Conservation (phyloP, 1,139 yeast species). For the Suhomyces kunorum region DNA sequence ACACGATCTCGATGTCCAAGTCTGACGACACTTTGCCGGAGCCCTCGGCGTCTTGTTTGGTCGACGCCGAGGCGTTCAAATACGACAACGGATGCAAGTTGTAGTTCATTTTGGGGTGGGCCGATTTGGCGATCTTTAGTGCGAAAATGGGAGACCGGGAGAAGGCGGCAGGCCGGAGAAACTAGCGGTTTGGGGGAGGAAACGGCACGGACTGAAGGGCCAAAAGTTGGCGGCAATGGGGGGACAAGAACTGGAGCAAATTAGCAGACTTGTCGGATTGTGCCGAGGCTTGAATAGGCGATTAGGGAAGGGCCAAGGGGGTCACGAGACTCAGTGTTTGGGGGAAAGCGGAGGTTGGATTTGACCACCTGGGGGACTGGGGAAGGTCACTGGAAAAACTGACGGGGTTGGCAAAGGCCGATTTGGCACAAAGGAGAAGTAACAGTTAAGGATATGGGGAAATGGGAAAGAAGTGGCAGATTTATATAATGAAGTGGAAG, state of each 20-base stretch:
- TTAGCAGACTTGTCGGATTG: not conserved
- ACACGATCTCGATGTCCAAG: conserved; percentile 31
- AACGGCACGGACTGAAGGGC: not conserved
- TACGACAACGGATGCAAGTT: conserved; percentile 49
- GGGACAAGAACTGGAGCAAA: too few species aligned
- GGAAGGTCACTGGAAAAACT: too few species aligned
- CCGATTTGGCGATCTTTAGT: not conserved
- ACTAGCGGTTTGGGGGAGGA: not conserved
- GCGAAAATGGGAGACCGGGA: not conserved
- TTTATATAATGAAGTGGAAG: conserved; percentile 8
- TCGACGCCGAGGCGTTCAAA: conserved; percentile 37
- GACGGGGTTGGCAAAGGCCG: too few species aligned
- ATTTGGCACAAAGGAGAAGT: too few species aligned
- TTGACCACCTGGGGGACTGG: not conserved
- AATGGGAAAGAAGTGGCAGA: not conserved
- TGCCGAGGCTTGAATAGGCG: not conserved
- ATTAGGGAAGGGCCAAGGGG: not conserved
- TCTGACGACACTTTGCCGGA: conserved; percentile 18
- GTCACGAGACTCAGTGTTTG: too few species aligned
- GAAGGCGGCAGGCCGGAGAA: not conserved
- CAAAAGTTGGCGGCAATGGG: too few species aligned
- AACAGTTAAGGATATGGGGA: not conserved
- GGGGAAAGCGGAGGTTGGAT: too few species aligned
- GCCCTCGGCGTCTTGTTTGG: conserved; percentile 12
- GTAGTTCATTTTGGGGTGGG: conserved; percentile 39